These are phyloP conservation scores for Chaetomiaceae sp. DNA, from an alignment of 2,329 filamentous ascomycete species.

Conservation along the genomic window DNA sequence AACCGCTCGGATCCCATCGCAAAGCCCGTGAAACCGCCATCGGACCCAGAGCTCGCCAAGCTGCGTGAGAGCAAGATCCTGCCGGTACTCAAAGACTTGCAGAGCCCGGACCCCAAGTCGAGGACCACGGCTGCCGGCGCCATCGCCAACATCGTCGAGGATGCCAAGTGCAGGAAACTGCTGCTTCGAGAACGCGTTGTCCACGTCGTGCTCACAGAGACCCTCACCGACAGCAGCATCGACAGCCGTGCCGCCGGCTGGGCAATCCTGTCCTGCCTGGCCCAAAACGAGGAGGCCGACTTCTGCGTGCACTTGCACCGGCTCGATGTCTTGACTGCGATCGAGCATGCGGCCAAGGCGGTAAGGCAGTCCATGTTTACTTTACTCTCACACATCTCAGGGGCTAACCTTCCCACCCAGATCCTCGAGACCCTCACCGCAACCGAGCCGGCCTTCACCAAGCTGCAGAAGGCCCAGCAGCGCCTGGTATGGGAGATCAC, in stretches of 20 bases:
- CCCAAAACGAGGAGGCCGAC: conserved; percentile 59
- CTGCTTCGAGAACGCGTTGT: conserved; percentile 63
- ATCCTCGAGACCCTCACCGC: conserved; percentile 39
- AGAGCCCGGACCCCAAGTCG: conserved; percentile 54
- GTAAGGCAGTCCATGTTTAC: conserved; percentile 44
- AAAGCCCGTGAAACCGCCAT: conserved; percentile 55
- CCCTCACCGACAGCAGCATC: conserved; percentile 56
- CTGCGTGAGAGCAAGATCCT: conserved; percentile 60
- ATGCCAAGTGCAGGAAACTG: conserved; percentile 58
- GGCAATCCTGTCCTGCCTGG: conserved; percentile 59
- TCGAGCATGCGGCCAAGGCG: conserved; percentile 51
- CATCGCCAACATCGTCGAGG: conserved; percentile 58
- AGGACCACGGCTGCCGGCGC: conserved; percentile 55
- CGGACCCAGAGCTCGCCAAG: conserved; percentile 59
- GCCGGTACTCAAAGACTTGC: conserved; percentile 56
- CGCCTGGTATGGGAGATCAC: conserved; percentile 49
- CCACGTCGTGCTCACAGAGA: conserved; percentile 57
- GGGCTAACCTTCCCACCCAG: conserved; percentile 28
- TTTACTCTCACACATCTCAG: neutral
- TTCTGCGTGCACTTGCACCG: conserved; percentile 63
- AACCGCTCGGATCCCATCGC: conserved; percentile 51
- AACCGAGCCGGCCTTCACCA: conserved; percentile 40
- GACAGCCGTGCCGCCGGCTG: conserved; percentile 64
- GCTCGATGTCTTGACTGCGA: conserved; percentile 55
- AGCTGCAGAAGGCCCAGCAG: conserved; percentile 50